Conservation (phyloP, 2,329 filamentous ascomycete species). For the Colletotrichum liaoningense region DNA sequence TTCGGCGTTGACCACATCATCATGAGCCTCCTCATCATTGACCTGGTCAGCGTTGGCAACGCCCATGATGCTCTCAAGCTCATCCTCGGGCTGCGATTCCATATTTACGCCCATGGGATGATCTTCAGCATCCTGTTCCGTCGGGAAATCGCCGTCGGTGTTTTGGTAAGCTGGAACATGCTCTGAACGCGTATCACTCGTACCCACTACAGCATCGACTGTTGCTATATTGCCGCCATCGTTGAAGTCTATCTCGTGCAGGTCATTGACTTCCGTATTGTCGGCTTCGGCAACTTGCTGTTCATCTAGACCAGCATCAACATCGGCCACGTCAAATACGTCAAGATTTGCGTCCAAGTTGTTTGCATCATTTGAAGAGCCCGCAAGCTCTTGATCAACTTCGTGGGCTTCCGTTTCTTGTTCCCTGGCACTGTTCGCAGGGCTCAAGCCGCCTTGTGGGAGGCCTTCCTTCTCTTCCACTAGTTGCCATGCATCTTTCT, state of each 20-base stretch:
- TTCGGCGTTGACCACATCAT: constrained; percentile 17
- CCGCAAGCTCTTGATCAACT: constrained; percentile 35
- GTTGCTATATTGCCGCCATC: constrained; percentile 51
- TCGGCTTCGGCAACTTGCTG: constrained; percentile 12
- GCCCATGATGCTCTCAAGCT: neutral
- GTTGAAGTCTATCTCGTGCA: constrained; percentile 47
- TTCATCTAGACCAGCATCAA: constrained; percentile 23
- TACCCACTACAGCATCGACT: constrained; percentile 30
- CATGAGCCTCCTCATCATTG: neutral
- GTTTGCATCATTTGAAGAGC: constrained; percentile 37
- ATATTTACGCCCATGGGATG: constrained; percentile 1
- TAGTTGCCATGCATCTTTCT: constrained; percentile 24
- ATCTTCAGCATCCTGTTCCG: neutral
- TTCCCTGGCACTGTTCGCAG: constrained; percentile 14
- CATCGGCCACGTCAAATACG: neutral
- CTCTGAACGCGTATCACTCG: constrained; percentile 1
- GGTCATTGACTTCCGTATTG: constrained; percentile 26
- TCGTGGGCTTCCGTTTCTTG: constrained; percentile 16
- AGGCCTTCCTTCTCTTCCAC: neutral
- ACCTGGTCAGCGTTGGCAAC: neutral
- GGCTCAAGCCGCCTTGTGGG: constrained; percentile 36
- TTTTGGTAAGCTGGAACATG: constrained; percentile 5
- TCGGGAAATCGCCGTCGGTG: constrained; percentile 12
- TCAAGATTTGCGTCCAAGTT: neutral
- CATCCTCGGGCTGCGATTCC: neutral